Evolutionary conservation across 805 yeast species (phyloP).

Genomic region (Hermanozyma aechmeae): DNA sequence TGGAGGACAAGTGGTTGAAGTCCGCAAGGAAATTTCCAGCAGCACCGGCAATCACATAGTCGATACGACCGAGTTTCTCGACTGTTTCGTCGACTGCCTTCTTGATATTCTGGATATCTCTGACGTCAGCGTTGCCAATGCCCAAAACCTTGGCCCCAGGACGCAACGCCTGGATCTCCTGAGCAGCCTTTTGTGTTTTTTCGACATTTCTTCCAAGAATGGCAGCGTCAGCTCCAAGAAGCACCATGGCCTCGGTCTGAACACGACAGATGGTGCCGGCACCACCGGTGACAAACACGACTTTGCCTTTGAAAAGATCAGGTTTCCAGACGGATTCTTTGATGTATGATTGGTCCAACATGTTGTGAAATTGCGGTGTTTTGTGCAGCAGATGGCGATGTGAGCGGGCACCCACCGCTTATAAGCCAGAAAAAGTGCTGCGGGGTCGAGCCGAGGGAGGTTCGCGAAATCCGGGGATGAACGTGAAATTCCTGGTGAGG

Average conservation of each 20-base stretch:
- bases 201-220: constrained; percentile 70
- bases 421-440: not conserved
- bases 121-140: constrained; percentile 67
- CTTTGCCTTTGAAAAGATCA: constrained; percentile 72
- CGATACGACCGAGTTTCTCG: constrained; percentile 63
- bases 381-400: not conserved
- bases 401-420: no score
- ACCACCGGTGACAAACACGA: constrained; percentile 89
- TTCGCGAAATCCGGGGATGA: no score
- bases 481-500: no score
- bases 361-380: constrained; percentile 1
- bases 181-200: constrained; percentile 60
- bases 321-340: constrained; percentile 36
- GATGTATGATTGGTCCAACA: constrained; percentile 26
- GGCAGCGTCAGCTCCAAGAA: constrained; percentile 80
- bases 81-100: constrained; percentile 63
- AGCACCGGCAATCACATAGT: constrained; percentile 88
- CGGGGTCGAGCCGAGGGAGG: not conserved
- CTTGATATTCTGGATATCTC: constrained; percentile 51
- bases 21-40: constrained; percentile 89
- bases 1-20: constrained; percentile 66
- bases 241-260: constrained; percentile 76
- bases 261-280: constrained; percentile 94
- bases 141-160: constrained; percentile 63
- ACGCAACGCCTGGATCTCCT: constrained; percentile 50